Conservation (phyloP, 148 eudicot genomes). For the Diospyros lotus region DNA sequence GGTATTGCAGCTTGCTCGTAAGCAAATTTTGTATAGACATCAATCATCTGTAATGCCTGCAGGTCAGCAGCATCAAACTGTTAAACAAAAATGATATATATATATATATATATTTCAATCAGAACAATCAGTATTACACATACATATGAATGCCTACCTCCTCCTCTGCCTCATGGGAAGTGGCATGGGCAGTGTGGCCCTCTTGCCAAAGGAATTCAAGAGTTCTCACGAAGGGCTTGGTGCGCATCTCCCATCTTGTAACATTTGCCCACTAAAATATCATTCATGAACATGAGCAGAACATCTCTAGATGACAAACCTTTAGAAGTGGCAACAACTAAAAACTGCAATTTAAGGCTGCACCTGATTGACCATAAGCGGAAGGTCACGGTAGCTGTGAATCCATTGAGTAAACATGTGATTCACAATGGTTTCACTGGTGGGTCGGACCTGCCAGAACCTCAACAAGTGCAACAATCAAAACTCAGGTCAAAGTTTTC, state of each 20-base stretch:
- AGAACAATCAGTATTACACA: not conserved
- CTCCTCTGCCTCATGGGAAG: conserved; percentile 88
- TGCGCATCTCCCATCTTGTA: conserved; percentile 99
- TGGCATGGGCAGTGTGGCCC: conserved; percentile 98
- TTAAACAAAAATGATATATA: conserved; percentile 7
- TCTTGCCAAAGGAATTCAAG: conserved; percentile 99
- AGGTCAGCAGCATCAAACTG: conserved; percentile 29
- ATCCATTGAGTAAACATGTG: conserved; percentile 99
- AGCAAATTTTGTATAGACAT: conserved; percentile 83
- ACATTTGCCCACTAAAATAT: conserved; percentile 91
- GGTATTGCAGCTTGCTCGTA: conserved; percentile 97
- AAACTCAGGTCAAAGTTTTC: conserved; percentile 40
- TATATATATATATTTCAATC: not conserved
- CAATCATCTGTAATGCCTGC: conserved; percentile 97
- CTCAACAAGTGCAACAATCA: conserved; percentile 93
- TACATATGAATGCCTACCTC: conserved; percentile 49
- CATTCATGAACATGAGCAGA: not conserved
- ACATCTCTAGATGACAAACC: conserved; percentile 13
- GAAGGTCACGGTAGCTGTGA: conserved; percentile 98
- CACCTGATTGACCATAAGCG: conserved; percentile 97
- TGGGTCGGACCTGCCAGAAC: conserved; percentile 99
- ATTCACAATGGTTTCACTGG: conserved; percentile 99
- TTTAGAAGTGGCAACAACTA: not conserved
- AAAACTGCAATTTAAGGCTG: not conserved
- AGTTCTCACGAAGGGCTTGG: conserved; percentile 96